These are phyloP conservation scores for Digitaria exilis DNA, from an alignment of 202 grass and related monocot species.

Conservation along the genomic window DNA sequence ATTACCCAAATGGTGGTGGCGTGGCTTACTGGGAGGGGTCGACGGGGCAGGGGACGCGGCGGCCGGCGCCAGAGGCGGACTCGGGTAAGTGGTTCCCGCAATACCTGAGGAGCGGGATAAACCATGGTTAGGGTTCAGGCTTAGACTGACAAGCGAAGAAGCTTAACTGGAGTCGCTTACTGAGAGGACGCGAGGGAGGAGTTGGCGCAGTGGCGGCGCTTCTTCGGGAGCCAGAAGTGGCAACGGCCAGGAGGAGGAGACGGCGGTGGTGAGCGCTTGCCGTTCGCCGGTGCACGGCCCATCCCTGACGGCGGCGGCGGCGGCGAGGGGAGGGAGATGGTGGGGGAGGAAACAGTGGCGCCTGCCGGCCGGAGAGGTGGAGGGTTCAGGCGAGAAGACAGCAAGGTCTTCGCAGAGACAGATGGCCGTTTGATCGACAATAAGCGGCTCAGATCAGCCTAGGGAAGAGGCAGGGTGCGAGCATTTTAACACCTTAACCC, in stretches of 20 bases:
- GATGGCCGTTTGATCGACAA: not conserved
- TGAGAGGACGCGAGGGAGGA: slow-evolving; percentile 45
- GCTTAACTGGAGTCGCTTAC: slow-evolving; percentile 39
- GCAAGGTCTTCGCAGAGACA: not conserved
- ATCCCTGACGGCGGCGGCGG: slow-evolving; percentile 29
- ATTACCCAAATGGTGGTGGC: not conserved
- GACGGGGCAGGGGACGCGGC: slow-evolving; percentile 76
- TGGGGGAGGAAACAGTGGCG: not conserved
- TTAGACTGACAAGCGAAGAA: not conserved
- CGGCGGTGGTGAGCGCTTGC: slow-evolving; percentile 14
- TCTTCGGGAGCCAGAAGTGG: slow-evolving; percentile 85
- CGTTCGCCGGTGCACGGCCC: slow-evolving; percentile 30
- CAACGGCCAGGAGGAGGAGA: slow-evolving; percentile 42
- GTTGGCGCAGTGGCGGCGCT: slow-evolving; percentile 94
- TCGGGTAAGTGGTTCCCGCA: slow-evolving; percentile 81
- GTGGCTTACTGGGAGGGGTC: slow-evolving; percentile 84
- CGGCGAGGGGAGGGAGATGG: not conserved
- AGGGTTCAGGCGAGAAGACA: not conserved
- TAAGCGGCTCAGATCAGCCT: not conserved
- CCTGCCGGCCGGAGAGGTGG: not conserved
- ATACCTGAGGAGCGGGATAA: slow-evolving; percentile 47
- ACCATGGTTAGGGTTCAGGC: not conserved
- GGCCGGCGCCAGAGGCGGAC: slow-evolving; percentile 27
- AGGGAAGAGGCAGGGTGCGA: not conserved
- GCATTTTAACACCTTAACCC: not conserved